phyloP scores from a whole-genome alignment of 176 grass and related monocot genomes.

The Oryza rufipogon region DNA sequence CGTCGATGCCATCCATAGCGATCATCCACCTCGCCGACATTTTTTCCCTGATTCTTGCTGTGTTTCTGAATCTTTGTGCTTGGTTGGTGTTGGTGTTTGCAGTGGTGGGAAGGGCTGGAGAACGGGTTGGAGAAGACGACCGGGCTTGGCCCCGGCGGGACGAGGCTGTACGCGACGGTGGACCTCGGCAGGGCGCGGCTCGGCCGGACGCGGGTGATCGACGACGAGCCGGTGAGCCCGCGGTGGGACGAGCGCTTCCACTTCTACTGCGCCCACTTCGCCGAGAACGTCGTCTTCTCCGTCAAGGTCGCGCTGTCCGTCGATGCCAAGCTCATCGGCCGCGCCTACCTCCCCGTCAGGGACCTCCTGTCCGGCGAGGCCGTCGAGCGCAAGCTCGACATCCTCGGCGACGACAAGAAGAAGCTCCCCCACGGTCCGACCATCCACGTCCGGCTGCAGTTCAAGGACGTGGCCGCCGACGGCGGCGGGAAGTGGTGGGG shows the following conservation, averaged over 20 bases:
- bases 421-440: conserved; percentile 55
- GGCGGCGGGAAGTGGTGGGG: conserved; percentile 57
- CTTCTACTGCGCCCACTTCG: conserved; percentile 93
- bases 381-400: conserved; percentile 64
- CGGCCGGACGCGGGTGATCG: conserved; percentile 76
- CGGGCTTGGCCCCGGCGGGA: conserved; percentile 66
- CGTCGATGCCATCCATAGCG: not conserved
- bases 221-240: conserved; percentile 71
- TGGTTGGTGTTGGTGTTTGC: too few species aligned
- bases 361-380: conserved; percentile 53
- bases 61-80: too few species aligned
- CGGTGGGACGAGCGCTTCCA: conserved; percentile 92
- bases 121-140: conserved; percentile 74
- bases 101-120: not conserved
- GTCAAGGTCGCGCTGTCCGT: conserved; percentile 72
- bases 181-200: conserved; percentile 78
- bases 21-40: not conserved
- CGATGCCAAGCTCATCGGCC: conserved; percentile 76
- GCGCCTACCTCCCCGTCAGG: conserved; percentile 70
- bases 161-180: conserved; percentile 80
- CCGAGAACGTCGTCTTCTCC: conserved; percentile 72
- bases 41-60: not conserved
- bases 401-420: conserved; percentile 39
- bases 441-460: conserved; percentile 69
- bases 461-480: conserved; percentile 60